phyloP scores from a whole-genome alignment of 768 basidiomycete genomes.

The Chlorophyllum brunneum region DNA sequence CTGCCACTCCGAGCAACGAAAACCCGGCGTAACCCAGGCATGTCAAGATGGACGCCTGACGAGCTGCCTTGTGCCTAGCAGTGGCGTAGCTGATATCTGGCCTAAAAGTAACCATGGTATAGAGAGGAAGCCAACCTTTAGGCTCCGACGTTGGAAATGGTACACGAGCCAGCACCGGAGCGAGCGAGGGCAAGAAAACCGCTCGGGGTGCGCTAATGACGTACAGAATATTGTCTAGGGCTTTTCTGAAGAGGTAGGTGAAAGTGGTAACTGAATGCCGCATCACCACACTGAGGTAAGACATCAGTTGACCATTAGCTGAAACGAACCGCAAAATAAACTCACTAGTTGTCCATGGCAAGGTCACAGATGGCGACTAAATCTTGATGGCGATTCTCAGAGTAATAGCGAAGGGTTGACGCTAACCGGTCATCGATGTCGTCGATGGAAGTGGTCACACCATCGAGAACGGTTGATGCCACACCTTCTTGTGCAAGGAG shows the following conservation, averaged over 20 bases:
- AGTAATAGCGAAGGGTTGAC: slow-evolving; percentile 72
- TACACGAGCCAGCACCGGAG: slow-evolving; percentile 40
- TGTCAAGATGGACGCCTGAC: slow-evolving; percentile 65
- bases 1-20: slow-evolving; percentile 37
- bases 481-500: slow-evolving; percentile 73
- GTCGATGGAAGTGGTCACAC: slow-evolving; percentile 25
- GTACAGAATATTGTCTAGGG: slow-evolving; percentile 73
- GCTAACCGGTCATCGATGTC: slow-evolving; percentile 54
- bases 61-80: slow-evolving; percentile 63
- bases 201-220: slow-evolving; percentile 49
- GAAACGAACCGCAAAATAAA: slow-evolving; percentile 21
- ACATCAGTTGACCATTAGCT: slow-evolving; percentile 16
- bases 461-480: slow-evolving; percentile 36
- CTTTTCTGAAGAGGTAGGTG: slow-evolving; percentile 73
- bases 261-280: slow-evolving; percentile 85
- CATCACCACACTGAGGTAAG: slow-evolving; percentile 78
- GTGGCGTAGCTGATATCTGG: slow-evolving; percentile 91
- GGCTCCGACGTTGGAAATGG: slow-evolving; percentile 61
- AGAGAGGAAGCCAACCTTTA: slow-evolving; percentile 86
- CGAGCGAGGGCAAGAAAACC: slow-evolving; percentile 43
- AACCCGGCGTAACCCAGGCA: slow-evolving; percentile 46
- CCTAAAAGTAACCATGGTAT: slow-evolving; percentile 97
- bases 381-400: slow-evolving; percentile 80
- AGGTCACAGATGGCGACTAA: slow-evolving; percentile 87
- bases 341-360: slow-evolving; percentile 97